A percentile compares a stretch with the other conserved stretches of the same genome.
Evolutionary conservation across 2,329 filamentous ascomycete species (phyloP).

Genomic region (Pseudogymnoascus sp.): DNA sequence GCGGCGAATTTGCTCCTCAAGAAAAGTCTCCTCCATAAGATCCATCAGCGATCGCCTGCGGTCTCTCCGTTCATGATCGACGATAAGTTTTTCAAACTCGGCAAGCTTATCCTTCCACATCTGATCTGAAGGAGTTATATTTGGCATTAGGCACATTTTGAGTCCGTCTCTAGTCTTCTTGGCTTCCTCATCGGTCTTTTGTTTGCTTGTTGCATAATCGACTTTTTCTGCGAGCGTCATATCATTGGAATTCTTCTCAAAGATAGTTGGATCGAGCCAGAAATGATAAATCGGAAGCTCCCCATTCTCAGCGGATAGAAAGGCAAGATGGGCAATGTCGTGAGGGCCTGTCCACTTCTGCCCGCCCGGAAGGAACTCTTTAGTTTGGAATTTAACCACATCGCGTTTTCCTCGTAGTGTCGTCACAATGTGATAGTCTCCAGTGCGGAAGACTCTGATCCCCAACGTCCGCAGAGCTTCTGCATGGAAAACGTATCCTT

Average conservation of each 20-base stretch:
- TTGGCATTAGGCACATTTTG: conserved; percentile 4
- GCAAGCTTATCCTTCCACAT: conserved; percentile 12
- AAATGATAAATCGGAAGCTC: background rate
- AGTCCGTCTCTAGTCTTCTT: background rate
- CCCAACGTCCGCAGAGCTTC: background rate
- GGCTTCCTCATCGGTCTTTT: background rate
- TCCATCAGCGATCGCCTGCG: background rate
- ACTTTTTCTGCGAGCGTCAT: background rate
- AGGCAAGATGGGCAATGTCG: background rate
- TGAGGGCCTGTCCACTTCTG: conserved; percentile 2
- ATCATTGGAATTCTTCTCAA: background rate
- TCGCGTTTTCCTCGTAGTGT: background rate
- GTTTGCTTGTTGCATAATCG: background rate
- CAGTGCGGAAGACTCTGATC: conserved; percentile 1
- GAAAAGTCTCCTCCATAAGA: conserved; percentile 12
- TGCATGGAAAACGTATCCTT: conserved; percentile 6
- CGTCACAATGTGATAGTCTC: background rate
- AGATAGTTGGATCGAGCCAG: background rate
- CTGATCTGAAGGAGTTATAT: conserved; percentile 17
- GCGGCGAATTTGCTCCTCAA: conserved; percentile 5
- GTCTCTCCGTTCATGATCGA: background rate
- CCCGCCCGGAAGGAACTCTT: background rate
- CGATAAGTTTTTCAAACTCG: conserved; percentile 11
- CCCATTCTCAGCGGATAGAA: background rate
- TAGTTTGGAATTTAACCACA: conserved; percentile 4